phyloP scores from a whole-genome alignment of 306 rosid species.

The Macrotyloma uniflorum region DNA sequence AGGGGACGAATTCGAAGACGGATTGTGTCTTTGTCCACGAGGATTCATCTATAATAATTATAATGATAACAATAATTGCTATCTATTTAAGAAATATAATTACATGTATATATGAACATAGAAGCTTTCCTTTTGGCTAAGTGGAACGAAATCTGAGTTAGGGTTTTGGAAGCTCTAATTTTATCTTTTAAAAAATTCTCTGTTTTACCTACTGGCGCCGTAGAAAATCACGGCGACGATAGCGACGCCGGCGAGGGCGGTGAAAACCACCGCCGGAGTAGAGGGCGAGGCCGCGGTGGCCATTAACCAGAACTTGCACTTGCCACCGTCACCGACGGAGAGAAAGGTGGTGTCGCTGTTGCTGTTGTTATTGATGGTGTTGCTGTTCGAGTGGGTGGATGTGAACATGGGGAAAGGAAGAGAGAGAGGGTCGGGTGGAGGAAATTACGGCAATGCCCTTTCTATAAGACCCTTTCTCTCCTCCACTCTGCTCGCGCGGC shows the following conservation, averaged over 20 bases:
- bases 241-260: constrained; percentile 79
- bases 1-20: constrained; percentile 70
- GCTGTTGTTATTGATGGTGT: constrained; percentile 33
- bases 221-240: constrained; percentile 67
- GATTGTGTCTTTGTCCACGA: constrained; percentile 75
- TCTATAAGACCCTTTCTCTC: not conserved
- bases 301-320: constrained; percentile 42
- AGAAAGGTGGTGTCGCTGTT: constrained; percentile 48
- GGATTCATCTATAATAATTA: constrained; percentile 73
- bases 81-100: constrained; percentile 3
- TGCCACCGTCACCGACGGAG: constrained; percentile 55
- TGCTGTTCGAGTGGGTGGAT: constrained; percentile 43
- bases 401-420: constrained; percentile 57
- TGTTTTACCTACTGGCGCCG: constrained; percentile 75
- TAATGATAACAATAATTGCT: constrained; percentile 11
- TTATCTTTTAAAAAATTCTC: not conserved
- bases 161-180: constrained; percentile 37
- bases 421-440: not conserved
- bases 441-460: constrained; percentile 50
- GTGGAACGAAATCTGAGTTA: constrained; percentile 39
- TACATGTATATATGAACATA: not conserved
- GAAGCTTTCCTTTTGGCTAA: not conserved
- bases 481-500: not conserved
- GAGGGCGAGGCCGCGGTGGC: constrained; percentile 49
- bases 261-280: constrained; percentile 58